These are phyloP conservation scores for Neurospora sp. DNA, from an alignment of 495 filamentous ascomycete genomes.

Conservation along the genomic window DNA sequence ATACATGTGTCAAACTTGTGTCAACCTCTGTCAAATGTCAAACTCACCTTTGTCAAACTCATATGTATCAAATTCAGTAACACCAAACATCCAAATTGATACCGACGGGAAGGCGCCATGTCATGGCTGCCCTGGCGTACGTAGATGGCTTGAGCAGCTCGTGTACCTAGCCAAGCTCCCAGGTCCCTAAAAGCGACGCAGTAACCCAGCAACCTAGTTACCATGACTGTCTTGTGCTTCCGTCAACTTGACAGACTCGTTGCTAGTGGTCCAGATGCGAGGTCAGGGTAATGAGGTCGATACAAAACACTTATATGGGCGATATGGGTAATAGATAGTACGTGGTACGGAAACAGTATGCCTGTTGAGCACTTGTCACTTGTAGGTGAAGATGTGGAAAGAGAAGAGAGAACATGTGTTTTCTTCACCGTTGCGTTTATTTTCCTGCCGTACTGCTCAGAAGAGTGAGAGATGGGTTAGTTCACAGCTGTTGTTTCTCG, in stretches of 20 bases:
- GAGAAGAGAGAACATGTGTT: not conserved
- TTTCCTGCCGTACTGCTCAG: not conserved
- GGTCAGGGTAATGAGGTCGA: not conserved
- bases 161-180: not conserved
- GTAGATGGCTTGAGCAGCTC: not conserved
- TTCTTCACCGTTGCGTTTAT: not conserved
- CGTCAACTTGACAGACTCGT: not conserved
- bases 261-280: not conserved
- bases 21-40: not conserved
- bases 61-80: not conserved
- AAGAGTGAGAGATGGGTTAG: not conserved
- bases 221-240: not conserved
- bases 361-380: not conserved
- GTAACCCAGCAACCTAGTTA: not conserved
- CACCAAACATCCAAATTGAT: not conserved
- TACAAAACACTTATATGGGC: not conserved
- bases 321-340: not conserved
- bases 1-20: not conserved
- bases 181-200: not conserved
- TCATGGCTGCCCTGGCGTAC: not conserved
- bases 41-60: not conserved
- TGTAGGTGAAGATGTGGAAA: not conserved
- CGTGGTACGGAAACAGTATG: not conserved
- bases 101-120: not conserved
- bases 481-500: not conserved